Conservation (phyloP, 106 monocot species). For the Allium sativum region DNA sequence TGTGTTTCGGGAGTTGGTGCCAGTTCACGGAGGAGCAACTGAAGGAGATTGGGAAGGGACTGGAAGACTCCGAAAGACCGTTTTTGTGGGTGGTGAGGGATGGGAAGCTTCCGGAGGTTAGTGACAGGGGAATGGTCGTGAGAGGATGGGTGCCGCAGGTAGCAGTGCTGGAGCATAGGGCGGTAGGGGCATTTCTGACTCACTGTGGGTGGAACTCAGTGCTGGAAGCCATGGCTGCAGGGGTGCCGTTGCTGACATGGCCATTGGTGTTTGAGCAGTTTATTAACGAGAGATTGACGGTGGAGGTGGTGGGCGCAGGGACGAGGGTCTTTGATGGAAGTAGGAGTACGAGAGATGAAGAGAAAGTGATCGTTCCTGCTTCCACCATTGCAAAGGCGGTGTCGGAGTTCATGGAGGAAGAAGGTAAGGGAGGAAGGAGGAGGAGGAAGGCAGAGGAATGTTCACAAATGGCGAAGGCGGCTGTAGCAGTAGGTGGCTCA, state of each 20-base stretch:
- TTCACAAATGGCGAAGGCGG: not conserved
- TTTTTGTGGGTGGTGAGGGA: constrained; percentile 17
- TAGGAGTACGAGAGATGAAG: not conserved
- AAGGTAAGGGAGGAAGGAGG: not conserved
- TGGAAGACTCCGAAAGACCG: constrained; percentile 2
- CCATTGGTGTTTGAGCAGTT: constrained; percentile 21
- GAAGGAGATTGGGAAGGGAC: not conserved
- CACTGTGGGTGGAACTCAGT: constrained; percentile 77
- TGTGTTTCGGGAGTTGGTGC: constrained; percentile 43
- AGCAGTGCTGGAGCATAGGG: constrained; percentile 27
- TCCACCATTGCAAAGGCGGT: not conserved
- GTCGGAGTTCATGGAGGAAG: not conserved
- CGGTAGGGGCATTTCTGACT: constrained; percentile 48
- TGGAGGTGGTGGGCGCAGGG: constrained; percentile 1
- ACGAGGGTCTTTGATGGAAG: not conserved
- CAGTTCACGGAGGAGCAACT: constrained; percentile 14
- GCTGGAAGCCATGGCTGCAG: constrained; percentile 25
- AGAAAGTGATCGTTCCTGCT: not conserved
- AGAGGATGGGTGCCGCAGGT: constrained; percentile 53
- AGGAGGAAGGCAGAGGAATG: not conserved
- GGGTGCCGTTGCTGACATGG: constrained; percentile 26
- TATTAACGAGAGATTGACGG: constrained; percentile 15
- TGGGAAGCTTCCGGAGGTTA: not conserved
- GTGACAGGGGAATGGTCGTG: constrained; percentile 11
- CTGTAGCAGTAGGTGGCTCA: not conserved